These are phyloP conservation scores for Tolypocladium cylindrosporum DNA, from an alignment of 2,329 filamentous ascomycete species.

Conservation along the genomic window DNA sequence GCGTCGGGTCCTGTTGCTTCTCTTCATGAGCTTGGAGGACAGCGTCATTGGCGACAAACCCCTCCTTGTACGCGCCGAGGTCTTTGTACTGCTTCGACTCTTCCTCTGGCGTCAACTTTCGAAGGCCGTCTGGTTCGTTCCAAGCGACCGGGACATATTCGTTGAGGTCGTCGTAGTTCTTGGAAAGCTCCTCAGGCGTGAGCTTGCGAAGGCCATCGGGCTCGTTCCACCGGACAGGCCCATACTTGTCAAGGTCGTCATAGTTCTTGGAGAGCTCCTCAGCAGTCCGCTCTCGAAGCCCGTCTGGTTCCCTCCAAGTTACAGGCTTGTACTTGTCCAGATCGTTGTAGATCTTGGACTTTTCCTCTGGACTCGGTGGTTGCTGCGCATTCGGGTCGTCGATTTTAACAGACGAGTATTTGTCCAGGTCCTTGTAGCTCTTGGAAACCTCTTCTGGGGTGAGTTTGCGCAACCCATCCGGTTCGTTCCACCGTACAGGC, in stretches of 20 bases:
- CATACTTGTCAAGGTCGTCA: slow-evolving; percentile 26
- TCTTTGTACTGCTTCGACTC: slow-evolving; percentile 23
- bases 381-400: slow-evolving; percentile 16
- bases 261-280: slow-evolving; percentile 28
- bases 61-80: slow-evolving; percentile 19
- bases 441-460: slow-evolving; percentile 20
- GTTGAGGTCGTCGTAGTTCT: slow-evolving; percentile 26
- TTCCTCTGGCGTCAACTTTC: slow-evolving; percentile 16
- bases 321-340: slow-evolving; percentile 28
- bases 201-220: slow-evolving; percentile 20
- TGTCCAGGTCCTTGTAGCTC: slow-evolving; percentile 22
- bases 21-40: slow-evolving; percentile 6
- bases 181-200: slow-evolving; percentile 27
- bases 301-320: slow-evolving; percentile 29
- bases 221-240: slow-evolving; percentile 24
- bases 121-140: slow-evolving; percentile 19
- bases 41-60: slow-evolving; percentile 4
- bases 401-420: slow-evolving; percentile 14
- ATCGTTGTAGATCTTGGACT: slow-evolving; percentile 27
- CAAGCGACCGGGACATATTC: slow-evolving; percentile 19
- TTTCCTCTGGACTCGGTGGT: slow-evolving; percentile 15
- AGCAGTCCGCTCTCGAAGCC: slow-evolving; percentile 20
- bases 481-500: slow-evolving; percentile 9
- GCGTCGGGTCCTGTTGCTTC: slow-evolving; percentile 5
- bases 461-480: slow-evolving; percentile 11